Evolutionary conservation across 805 yeast species (phyloP), one percentile per base, ranked within the genome.

Genomic region (Cyberlindnera americana): DNA sequence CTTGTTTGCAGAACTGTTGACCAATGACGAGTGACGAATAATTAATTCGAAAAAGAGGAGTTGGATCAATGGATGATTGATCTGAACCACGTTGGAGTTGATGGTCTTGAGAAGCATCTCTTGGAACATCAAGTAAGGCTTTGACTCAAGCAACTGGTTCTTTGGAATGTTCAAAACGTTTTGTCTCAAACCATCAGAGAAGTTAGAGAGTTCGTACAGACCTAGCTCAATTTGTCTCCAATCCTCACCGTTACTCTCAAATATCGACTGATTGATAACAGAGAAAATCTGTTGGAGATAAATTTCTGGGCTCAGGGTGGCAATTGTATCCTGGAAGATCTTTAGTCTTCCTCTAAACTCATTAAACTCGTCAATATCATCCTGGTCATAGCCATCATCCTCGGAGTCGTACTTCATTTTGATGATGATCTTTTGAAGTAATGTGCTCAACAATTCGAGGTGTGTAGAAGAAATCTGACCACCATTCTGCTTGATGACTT

Each of bases 211-310:
- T 62, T 90, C 95, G 58, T 72, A 89, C 37, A 93, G 67, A 3
- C 96, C 97, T 47, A 93, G 70, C 62, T 93, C 99, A 28, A 87
- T 70, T 19, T 74, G 77, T 57, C 88, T 77, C 98, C 98, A 90
- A 48, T 80, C 77, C 7, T 48, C 50, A 18, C 53, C 50, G 3
- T 44, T 41, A 16, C 55, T 48, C 44, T 56, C 57, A 53, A 68
- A 64, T 37, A 74, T 50, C 15, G 74, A 66, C 49, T 70, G 62
- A 52, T 78, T 69, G 37, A 86, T 78, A 33, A 86, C 75, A n/a
- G 65, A 59, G 3, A 84, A 73, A 23, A 83, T 64, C 21, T 73
- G 75, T 24, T 78, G 79, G 29, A 81, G 54, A 57, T 75, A 85
- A 37, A 87, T 62, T 19, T 73, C 75, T 21, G 84, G 80, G 44